Base-by-base conservation (phyloP, 495 filamentous ascomycete genomes). In the Lasiosphaeria hispida region DNA sequence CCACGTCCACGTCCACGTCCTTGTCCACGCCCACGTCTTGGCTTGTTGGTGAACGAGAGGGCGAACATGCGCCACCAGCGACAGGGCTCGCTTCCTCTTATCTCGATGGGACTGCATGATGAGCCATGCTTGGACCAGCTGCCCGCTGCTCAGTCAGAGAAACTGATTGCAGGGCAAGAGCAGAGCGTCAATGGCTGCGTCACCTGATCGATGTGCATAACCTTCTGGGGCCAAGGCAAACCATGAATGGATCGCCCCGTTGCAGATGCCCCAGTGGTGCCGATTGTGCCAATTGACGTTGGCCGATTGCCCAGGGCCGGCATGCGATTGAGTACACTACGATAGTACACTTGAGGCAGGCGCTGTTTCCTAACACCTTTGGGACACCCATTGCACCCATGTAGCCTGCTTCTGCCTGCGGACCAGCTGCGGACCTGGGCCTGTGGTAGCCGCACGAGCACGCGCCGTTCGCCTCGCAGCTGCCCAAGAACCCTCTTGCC, bases 161-260 rank as follows among this genome's bases (percentile, higher is more conserved):
- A 45, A 17, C 11, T 34, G 55, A 49, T 55, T 36, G 55, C 43
- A n/a, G n/a, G n/a, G n/a, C n/a, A n/a, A n/a, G 44, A 41, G 23
- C 36, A 52, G 54, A 15, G 40, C 40, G 48, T 60, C 51, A 43
- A 55, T 63, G 58, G 54, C 59, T 53, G 49, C 61, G 47, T 71
- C 68, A 69, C 61, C 66, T 72, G 69, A 72, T 53, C 57, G 44
- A 34, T 54, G 59, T 66, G 65, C 69, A 72, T 66, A 52, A 45
- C 48, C 36, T 48, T 45, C 38, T 48, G 47, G 49, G 37, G 39
- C 38, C 39, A 35, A 55, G 59, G 19, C 38, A 53, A 10, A 33
- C 55, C 13, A 19, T 69, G 63, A 63, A 59, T 68, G 63, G 59
- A 59, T 59, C 58, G 55, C 50, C 56, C 54, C 39, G 41, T 15